phyloP scores from a whole-genome alignment of 768 basidiomycete genomes.

The Tricholoma saponaceum region DNA sequence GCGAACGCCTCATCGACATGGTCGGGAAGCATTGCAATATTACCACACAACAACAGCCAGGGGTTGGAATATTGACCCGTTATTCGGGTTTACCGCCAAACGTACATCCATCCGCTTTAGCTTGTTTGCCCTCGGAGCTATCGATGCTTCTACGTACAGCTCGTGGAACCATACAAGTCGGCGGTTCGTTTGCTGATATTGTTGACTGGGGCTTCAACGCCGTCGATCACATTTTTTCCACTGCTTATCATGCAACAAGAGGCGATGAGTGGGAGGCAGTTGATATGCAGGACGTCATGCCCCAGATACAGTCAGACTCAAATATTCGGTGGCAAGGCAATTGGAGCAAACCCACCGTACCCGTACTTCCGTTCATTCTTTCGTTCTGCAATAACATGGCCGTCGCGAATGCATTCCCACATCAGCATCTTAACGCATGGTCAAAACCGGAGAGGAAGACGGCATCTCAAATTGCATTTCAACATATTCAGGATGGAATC shows the following conservation, averaged over 20 bases:
- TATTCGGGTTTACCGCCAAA: constrained; percentile 3
- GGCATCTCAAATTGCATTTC: neutral
- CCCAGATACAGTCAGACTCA: neutral
- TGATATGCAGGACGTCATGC: neutral
- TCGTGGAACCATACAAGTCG: neutral
- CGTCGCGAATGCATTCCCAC: constrained; percentile 5
- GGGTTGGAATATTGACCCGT: constrained; percentile 6
- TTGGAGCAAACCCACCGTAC: constrained; percentile 1
- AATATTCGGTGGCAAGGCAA: neutral
- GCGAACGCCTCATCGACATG: constrained; percentile 1
- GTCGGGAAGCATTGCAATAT: constrained; percentile 5
- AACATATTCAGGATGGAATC: neutral
- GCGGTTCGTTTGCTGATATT: neutral
- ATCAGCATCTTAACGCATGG: neutral
- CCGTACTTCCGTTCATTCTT: constrained; percentile 4
- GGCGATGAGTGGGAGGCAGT: neutral
- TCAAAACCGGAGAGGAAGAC: neutral
- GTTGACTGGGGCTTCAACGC: constrained; percentile 1
- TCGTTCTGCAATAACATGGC: neutral
- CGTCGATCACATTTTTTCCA: neutral
- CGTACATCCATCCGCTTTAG: neutral
- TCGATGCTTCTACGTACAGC: neutral
- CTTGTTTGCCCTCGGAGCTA: constrained; percentile 1
- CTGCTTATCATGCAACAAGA: neutral
- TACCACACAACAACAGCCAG: constrained; percentile 6